Conservation (phyloP, 116 monocot genomes). For the Cymodocea nodosa region DNA sequence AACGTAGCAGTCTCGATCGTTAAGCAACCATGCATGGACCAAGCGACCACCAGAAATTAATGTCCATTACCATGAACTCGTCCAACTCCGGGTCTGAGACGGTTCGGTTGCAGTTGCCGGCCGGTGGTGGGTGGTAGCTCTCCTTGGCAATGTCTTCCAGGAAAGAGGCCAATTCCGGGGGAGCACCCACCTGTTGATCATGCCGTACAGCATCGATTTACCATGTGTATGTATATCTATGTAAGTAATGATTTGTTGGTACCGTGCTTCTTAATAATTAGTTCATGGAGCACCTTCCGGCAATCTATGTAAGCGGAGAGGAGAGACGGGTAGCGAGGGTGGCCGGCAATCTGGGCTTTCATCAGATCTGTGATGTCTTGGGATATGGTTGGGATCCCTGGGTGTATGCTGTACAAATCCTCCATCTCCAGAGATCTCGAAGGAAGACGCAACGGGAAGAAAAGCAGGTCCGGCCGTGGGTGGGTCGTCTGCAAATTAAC, state of each 20-base stretch:
- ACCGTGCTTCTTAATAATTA: no score
- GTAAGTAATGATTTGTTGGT: no score
- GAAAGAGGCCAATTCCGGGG: conserved; percentile 51
- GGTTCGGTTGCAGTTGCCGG: conserved; percentile 11
- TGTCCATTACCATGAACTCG: conserved; percentile 61
- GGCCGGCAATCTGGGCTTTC: conserved; percentile 67
- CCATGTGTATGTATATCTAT: not conserved
- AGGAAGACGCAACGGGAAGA: no score
- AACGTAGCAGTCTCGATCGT: not conserved
- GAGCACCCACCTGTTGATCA: conserved; percentile 57
- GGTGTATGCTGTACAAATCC: conserved; percentile 85
- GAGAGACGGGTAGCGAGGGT: conserved; percentile 67
- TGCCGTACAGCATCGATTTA: not conserved
- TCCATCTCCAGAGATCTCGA: conserved; percentile 27
- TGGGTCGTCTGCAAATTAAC: no score
- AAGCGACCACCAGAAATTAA: not conserved
- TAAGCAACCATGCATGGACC: not conserved
- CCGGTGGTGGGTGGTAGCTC: not conserved
- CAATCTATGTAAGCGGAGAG: conserved; percentile 81
- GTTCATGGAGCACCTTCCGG: conserved; percentile 38
- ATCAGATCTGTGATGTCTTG: conserved; percentile 34
- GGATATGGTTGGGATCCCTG: conserved; percentile 33
- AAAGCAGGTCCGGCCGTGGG: no score
- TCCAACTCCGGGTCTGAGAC: conserved; percentile 89
- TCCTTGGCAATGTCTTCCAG: conserved; percentile 57